phyloP scores from a whole-genome alignment of 2,329 filamentous ascomycete species.

The Colletotrichum lentis region DNA sequence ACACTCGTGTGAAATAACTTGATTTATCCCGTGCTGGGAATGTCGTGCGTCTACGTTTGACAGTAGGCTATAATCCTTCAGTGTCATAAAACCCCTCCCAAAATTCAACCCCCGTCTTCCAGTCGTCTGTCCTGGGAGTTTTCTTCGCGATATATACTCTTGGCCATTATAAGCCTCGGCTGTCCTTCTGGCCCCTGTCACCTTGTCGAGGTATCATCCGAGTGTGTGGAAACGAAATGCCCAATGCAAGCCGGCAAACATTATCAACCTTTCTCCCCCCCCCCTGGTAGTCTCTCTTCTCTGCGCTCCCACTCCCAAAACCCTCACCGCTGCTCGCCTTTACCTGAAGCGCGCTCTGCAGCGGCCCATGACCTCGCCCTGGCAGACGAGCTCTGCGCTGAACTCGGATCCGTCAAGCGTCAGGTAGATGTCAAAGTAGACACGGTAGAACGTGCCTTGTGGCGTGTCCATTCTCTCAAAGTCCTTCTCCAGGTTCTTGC shows the following conservation, averaged over 20 bases:
- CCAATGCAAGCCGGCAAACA: constrained; percentile 27
- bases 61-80: constrained; percentile 34
- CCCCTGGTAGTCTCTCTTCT: neutral
- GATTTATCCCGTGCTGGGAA: constrained; percentile 33
- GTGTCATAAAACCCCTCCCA: constrained; percentile 32
- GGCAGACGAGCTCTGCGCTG: constrained; percentile 97
- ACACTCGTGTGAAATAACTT: constrained; percentile 17
- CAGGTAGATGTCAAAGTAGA: constrained; percentile 82
- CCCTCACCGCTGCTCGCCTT: constrained; percentile 37
- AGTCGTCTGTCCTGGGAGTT: constrained; percentile 30
- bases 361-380: constrained; percentile 98
- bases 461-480: constrained; percentile 99
- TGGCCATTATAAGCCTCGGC: constrained; percentile 36
- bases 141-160: constrained; percentile 37
- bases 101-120: constrained; percentile 28
- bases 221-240: constrained; percentile 38
- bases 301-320: no score
- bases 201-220: constrained; percentile 40
- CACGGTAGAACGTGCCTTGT: constrained; percentile 92
- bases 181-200: constrained; percentile 30
- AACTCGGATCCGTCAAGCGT: constrained; percentile 98
- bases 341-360: constrained; percentile 89
- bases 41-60: constrained; percentile 35
- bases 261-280: constrained; percentile 22
- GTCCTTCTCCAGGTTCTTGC: constrained; percentile 98